A percentile compares a stretch with the other conserved stretches of the same genome.
Conservation (phyloP, 148 eudicot species). For the Arbutus unedo region DNA sequence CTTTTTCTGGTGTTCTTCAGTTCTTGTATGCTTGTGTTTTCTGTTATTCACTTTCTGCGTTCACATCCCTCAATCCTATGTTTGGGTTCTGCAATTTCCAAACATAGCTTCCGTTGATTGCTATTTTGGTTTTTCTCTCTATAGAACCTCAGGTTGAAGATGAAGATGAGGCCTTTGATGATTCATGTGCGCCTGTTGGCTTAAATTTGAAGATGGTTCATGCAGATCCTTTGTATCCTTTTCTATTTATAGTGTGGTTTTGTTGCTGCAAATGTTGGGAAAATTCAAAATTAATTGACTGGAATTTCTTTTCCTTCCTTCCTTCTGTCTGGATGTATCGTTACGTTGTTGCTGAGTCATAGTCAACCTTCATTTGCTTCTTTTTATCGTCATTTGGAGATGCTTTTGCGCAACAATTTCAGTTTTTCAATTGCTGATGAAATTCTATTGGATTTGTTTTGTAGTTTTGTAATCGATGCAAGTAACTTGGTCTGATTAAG, state of each 20-base stretch:
- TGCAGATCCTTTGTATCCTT: constrained; percentile 71
- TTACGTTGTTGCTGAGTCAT: too few species aligned
- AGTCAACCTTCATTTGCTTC: not conserved
- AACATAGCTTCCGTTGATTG: not conserved
- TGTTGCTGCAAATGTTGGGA: not conserved
- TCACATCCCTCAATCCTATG: not conserved
- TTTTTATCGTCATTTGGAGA: not conserved
- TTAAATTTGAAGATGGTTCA: constrained; percentile 30
- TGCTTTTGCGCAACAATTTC: not conserved
- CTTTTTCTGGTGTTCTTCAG: not conserved
- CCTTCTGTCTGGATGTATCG: not conserved
- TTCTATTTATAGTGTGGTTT: not conserved
- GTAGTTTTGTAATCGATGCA: not conserved
- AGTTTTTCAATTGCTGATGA: not conserved
- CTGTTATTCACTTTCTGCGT: not conserved
- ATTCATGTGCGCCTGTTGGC: constrained; percentile 18
- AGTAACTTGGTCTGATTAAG: not conserved
- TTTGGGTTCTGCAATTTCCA: not conserved
- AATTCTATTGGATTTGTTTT: not conserved
- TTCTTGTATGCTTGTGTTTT: not conserved
- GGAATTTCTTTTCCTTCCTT: not conserved
- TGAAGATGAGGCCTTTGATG: constrained; percentile 39
- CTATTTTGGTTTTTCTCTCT: not conserved
- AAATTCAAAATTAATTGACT: not conserved
- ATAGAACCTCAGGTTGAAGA: constrained; percentile 36